phyloP scores from a whole-genome alignment of 2,329 filamentous ascomycete species.

The Ophiosphaerella herpotricha region DNA sequence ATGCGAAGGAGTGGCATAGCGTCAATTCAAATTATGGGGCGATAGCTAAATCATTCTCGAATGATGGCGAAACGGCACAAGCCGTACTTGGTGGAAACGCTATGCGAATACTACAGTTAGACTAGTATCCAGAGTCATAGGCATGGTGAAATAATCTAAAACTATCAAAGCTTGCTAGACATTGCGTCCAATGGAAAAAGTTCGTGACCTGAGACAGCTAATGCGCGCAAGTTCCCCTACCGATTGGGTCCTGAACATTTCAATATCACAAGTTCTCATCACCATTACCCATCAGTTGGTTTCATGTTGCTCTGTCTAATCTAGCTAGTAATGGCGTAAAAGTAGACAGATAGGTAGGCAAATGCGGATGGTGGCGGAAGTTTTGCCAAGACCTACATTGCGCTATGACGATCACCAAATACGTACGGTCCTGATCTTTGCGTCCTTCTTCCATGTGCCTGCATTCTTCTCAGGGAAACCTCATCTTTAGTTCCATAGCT shows the following conservation, averaged over 20 bases:
- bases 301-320: too few species aligned
- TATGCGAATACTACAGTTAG: slow-evolving; percentile 53
- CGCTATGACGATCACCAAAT: slow-evolving; percentile 4
- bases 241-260: too few species aligned
- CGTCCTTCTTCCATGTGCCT: neutral
- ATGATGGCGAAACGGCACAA: slow-evolving; percentile 51
- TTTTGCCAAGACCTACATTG: slow-evolving; percentile 4
- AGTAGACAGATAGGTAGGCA: neutral
- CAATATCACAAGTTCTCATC: too few species aligned
- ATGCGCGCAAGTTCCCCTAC: too few species aligned
- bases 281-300: too few species aligned
- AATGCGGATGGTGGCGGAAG: slow-evolving; percentile 1
- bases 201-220: too few species aligned
- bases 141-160: too few species aligned
- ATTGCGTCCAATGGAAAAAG: too few species aligned
- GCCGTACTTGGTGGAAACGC: slow-evolving; percentile 66
- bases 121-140: slow-evolving; percentile 1
- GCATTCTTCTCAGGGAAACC: neutral
- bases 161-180: too few species aligned
- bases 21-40: slow-evolving; percentile 64
- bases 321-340: too few species aligned
- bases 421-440: neutral
- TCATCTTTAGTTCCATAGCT: neutral
- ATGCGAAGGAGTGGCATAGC: slow-evolving; percentile 71
- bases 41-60: slow-evolving; percentile 58